These are phyloP conservation scores for Populus alba DNA, from an alignment of 345 rosid species.

Conservation along the genomic window DNA sequence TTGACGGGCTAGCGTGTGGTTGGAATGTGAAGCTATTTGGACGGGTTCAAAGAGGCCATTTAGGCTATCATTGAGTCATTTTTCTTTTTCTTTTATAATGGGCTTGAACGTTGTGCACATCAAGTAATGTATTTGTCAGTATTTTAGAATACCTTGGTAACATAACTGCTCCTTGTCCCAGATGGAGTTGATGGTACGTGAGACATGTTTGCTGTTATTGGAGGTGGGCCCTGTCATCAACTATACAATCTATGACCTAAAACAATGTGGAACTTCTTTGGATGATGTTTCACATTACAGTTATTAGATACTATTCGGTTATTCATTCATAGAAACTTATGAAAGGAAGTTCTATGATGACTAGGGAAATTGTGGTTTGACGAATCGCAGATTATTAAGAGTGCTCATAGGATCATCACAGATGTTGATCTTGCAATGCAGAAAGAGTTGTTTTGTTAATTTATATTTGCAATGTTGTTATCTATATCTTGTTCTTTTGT, in stretches of 20 bases:
- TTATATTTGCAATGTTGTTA: background rate
- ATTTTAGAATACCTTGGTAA: slow-evolving; percentile 34
- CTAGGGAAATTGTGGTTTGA: background rate
- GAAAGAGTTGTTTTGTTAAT: background rate
- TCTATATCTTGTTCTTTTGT: background rate
- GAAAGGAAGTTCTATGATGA: background rate
- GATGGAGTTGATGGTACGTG: slow-evolving; percentile 97
- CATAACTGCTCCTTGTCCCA: slow-evolving; percentile 78
- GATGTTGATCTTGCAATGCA: background rate
- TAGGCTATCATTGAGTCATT: background rate
- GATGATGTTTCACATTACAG: slow-evolving; percentile 1
- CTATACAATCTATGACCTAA: slow-evolving; percentile 23
- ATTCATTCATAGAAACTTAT: background rate
- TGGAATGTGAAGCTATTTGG: background rate
- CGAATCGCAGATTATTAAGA: background rate
- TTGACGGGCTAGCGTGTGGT: background rate
- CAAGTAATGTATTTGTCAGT: slow-evolving; percentile 15
- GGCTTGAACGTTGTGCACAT: slow-evolving; percentile 17
- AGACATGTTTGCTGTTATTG: slow-evolving; percentile 66
- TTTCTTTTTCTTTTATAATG: background rate
- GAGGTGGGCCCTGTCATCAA: slow-evolving; percentile 66
- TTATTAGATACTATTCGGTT: background rate
- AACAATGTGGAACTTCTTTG: slow-evolving; percentile 6
- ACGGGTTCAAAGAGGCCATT: background rate
- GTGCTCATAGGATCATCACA: background rate